Conservation (phyloP, 148 eudicot species). For the Camellia lanceoleosa region DNA sequence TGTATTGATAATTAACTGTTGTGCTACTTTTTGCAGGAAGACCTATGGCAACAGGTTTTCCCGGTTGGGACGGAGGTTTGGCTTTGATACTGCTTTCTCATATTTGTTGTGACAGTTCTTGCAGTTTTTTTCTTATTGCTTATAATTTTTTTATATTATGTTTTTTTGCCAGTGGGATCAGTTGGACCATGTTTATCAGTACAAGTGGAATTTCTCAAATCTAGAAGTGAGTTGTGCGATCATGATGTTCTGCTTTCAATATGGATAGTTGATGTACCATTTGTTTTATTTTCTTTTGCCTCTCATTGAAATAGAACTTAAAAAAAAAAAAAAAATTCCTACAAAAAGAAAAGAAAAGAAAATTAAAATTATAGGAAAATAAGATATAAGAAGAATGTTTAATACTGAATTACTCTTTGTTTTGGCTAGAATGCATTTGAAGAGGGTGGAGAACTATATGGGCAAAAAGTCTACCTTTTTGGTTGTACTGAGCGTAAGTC, state of each 20-base stretch:
- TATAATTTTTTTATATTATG: background rate
- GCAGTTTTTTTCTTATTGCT: background rate
- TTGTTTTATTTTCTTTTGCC: background rate
- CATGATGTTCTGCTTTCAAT: background rate
- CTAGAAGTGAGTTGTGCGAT: conserved; percentile 63
- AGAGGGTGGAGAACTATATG: conserved; percentile 83
- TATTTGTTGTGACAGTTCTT: background rate
- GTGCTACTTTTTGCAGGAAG: conserved; percentile 62
- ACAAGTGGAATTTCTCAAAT: conserved; percentile 85
- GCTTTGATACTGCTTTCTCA: background rate
- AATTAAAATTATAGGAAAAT: background rate
- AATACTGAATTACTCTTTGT: background rate
- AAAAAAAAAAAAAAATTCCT: background rate
- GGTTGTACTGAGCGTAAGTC: conserved; percentile 93
- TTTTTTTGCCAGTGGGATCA: conserved; percentile 83
- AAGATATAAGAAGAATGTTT: background rate
- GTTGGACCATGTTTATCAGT: conserved; percentile 73
- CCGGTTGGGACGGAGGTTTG: conserved; percentile 99
- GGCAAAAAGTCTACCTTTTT: conserved; percentile 76
- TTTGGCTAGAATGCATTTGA: conserved; percentile 83
- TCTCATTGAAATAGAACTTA: background rate
- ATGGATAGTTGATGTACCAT: background rate
- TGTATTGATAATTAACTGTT: background rate
- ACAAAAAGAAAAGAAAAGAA: background rate
- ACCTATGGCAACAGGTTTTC: conserved; percentile 88